Evolutionary conservation across 441 rosid genomes (phyloP).

Genomic region (Arabidopsis hybrid): DNA sequence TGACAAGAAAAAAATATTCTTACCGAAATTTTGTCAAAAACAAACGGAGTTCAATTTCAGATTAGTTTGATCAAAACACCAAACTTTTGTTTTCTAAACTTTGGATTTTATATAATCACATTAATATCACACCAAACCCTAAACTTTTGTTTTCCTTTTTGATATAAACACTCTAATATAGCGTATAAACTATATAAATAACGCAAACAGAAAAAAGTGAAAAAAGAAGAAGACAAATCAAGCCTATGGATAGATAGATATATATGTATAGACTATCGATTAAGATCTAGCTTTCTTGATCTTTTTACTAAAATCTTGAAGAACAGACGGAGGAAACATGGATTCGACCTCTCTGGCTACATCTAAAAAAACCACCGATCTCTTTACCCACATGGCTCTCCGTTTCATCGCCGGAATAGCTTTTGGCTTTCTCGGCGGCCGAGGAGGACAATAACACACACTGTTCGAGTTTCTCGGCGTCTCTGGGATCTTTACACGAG

Average conservation of each 20-base stretch:
- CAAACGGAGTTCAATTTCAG: conserved; percentile 9
- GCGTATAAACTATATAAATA: conserved; percentile 22
- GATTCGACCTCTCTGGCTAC: conserved; percentile 72
- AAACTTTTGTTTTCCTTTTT: neutral
- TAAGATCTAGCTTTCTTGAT: conserved; percentile 64
- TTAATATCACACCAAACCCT: neutral
- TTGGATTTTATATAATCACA: conserved; percentile 3
- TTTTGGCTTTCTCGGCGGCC: conserved; percentile 79
- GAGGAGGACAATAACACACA: conserved; percentile 49
- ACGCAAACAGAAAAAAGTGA: neutral
- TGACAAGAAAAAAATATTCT: neutral
- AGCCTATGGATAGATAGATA: conserved; percentile 10
- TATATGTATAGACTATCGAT: neutral
- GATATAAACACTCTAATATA: neutral
- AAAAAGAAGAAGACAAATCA: neutral
- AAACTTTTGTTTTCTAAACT: neutral
- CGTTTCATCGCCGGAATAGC: conserved; percentile 52
- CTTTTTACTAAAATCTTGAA: conserved; percentile 62
- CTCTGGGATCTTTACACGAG: conserved; percentile 44
- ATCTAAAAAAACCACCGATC: conserved; percentile 57
- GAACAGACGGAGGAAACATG: conserved; percentile 62
- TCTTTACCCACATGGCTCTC: conserved; percentile 40
- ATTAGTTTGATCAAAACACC: neutral
- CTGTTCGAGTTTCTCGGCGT: conserved; percentile 31
- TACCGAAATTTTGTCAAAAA: neutral